Evolutionary conservation across 495 filamentous ascomycete genomes (phyloP).

Genomic region (Glutinoglossum americanum): DNA sequence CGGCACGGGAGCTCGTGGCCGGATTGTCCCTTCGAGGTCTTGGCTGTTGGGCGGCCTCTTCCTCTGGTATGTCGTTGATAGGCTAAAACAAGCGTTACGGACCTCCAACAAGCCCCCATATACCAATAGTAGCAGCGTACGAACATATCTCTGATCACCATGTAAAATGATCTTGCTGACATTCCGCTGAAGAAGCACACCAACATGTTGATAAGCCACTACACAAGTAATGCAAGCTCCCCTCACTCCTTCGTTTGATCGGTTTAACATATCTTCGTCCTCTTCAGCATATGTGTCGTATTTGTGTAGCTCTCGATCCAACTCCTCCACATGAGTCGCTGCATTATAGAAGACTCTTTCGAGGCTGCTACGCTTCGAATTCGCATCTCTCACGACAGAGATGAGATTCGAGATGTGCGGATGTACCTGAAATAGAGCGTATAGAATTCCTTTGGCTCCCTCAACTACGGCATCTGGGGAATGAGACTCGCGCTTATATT

Average conservation of each 20-base stretch:
- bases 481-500: constrained; percentile 43
- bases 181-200: constrained; percentile 43
- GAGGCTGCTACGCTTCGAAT: constrained; percentile 41
- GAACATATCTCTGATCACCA: constrained; percentile 52
- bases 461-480: constrained; percentile 46
- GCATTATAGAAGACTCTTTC: constrained; percentile 64
- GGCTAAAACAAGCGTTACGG: constrained; percentile 22
- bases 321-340: constrained; percentile 46
- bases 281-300: constrained; percentile 26
- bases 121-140: constrained; percentile 57
- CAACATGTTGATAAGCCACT: constrained; percentile 53
- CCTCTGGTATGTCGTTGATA: constrained; percentile 4
- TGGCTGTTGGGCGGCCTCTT: background rate
- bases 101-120: constrained; percentile 67
- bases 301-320: constrained; percentile 50
- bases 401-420: constrained; percentile 52
- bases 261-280: constrained; percentile 24
- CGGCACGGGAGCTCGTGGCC: background rate
- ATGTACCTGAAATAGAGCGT: constrained; percentile 63
- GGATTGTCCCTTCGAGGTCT: background rate
- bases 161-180: constrained; percentile 49
- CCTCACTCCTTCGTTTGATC: constrained; percentile 44
- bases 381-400: constrained; percentile 41
- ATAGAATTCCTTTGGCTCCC: constrained; percentile 69
- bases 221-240: constrained; percentile 48